Evolutionary conservation across 176 grass and related monocot genomes (phyloP).

Genomic region (Secale cereale): DNA sequence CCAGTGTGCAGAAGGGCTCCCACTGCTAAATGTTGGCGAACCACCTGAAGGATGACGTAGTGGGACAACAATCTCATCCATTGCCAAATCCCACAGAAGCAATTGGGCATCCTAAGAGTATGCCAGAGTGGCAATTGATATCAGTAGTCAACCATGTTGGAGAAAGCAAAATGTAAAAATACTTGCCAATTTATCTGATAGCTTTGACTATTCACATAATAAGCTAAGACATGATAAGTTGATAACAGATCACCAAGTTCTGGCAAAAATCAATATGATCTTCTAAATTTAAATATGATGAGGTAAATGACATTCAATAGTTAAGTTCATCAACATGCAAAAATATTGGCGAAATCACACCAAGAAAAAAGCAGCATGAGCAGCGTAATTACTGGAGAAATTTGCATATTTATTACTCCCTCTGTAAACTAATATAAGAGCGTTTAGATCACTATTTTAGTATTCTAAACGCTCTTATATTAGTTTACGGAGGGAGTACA

Average conservation of each 20-base stretch:
- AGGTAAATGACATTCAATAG: background rate
- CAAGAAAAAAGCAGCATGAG: background rate
- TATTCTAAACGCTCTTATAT: too few species aligned
- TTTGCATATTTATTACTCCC: background rate
- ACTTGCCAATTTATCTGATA: background rate
- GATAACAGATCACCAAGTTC: background rate
- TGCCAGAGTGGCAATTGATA: background rate
- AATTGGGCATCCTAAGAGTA: constrained; percentile 73
- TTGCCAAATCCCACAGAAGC: constrained; percentile 78
- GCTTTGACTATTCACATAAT: background rate
- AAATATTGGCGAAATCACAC: background rate
- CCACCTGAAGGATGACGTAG: constrained; percentile 63
- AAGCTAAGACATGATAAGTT: background rate
- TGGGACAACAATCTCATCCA: constrained; percentile 95
- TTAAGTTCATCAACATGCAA: background rate
- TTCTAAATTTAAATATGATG: background rate
- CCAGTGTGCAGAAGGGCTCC: constrained; percentile 80
- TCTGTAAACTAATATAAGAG: too few species aligned
- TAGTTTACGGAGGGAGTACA: too few species aligned
- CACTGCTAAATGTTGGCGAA: constrained; percentile 75
- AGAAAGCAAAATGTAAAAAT: background rate
- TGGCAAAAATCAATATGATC: background rate
- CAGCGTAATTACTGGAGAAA: background rate
- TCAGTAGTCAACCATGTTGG: background rate
- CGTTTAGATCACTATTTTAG: too few species aligned